phyloP scores from a whole-genome alignment of 768 basidiomycete genomes.

The Kwoniella mangroviensis region DNA sequence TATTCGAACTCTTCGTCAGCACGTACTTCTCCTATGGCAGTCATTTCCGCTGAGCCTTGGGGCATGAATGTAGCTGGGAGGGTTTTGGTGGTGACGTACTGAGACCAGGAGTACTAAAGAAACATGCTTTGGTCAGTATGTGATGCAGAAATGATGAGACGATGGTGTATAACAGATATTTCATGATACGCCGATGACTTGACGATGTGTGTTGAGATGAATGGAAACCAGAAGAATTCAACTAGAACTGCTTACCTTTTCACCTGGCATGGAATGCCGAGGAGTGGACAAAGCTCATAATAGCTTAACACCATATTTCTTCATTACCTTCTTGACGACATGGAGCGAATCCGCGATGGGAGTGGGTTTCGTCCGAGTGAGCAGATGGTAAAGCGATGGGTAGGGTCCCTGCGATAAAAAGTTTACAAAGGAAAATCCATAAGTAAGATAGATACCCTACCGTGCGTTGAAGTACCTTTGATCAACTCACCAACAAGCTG shows the following conservation, averaged over 20 bases:
- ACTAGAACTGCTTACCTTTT: slow-evolving; percentile 4
- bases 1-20: slow-evolving; percentile 20
- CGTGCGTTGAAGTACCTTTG: too few relatives aligned
- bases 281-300: slow-evolving; percentile 20
- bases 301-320: slow-evolving; percentile 15
- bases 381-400: slow-evolving; percentile 7
- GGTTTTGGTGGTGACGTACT: slow-evolving; percentile 21
- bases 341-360: slow-evolving; percentile 17
- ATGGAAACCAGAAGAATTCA: too few relatives aligned
- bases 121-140: too few relatives aligned
- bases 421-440: too few relatives aligned
- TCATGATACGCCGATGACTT: too few relatives aligned
- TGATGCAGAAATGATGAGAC: too few relatives aligned
- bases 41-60: slow-evolving; percentile 23
- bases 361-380: slow-evolving; percentile 12
- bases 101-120: slow-evolving; percentile 15
- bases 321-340: slow-evolving; percentile 18
- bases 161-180: too few relatives aligned
- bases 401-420: slow-evolving; percentile 11
- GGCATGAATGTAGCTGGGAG: slow-evolving; percentile 11
- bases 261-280: slow-evolving; percentile 14
- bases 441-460: too few relatives aligned
- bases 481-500: slow-evolving; percentile 17
- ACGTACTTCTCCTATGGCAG: slow-evolving; percentile 4
- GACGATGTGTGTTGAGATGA: too few relatives aligned